Percentiles rank a stretch among this genome's conserved stretches.
Evolutionary conservation across 345 rosid species (phyloP).

Genomic region (Ceriops zippeliana): DNA sequence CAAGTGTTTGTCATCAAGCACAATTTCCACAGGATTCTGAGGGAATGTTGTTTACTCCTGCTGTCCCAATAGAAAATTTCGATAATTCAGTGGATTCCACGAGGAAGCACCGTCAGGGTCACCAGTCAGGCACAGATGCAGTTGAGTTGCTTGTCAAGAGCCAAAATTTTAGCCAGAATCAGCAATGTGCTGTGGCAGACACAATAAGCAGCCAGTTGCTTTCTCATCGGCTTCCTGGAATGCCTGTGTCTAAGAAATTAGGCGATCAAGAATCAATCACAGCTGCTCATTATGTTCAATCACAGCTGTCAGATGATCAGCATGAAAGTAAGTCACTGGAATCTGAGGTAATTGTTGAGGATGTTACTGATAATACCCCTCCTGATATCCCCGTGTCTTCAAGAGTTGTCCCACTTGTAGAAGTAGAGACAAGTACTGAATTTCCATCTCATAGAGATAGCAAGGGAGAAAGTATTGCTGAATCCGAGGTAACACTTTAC

Average conservation of each 20-base stretch:
- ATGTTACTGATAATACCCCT: slow-evolving; percentile 52
- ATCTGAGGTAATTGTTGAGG: slow-evolving; percentile 49
- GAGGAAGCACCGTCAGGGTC: slow-evolving; percentile 23
- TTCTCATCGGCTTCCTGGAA: slow-evolving; percentile 21
- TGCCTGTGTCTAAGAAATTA: slow-evolving; percentile 15
- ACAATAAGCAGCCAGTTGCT: slow-evolving; percentile 19
- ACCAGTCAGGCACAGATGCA: slow-evolving; percentile 23
- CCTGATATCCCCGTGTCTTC: slow-evolving; percentile 36
- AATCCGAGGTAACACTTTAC: slow-evolving; percentile 43
- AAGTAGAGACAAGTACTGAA: slow-evolving; percentile 36
- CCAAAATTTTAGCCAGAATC: slow-evolving; percentile 18
- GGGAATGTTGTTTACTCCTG: slow-evolving; percentile 29
- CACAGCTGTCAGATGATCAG: slow-evolving; percentile 27
- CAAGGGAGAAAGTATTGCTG: slow-evolving; percentile 28
- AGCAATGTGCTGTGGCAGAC: slow-evolving; percentile 6
- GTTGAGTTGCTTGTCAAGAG: slow-evolving; percentile 29
- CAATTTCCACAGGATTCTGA: slow-evolving; percentile 38
- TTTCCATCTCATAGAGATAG: slow-evolving; percentile 30
- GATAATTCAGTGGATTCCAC: slow-evolving; percentile 27
- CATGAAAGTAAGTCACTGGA: slow-evolving; percentile 19
- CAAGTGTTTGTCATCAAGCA: slow-evolving; percentile 19
- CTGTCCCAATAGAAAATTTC: slow-evolving; percentile 24
- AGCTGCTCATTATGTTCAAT: slow-evolving; percentile 27
- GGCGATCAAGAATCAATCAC: slow-evolving; percentile 27
- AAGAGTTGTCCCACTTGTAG: slow-evolving; percentile 38